Evolutionary conservation across 75 land plant genomes (phyloP).

Genomic region (Pinus albicaulis): DNA sequence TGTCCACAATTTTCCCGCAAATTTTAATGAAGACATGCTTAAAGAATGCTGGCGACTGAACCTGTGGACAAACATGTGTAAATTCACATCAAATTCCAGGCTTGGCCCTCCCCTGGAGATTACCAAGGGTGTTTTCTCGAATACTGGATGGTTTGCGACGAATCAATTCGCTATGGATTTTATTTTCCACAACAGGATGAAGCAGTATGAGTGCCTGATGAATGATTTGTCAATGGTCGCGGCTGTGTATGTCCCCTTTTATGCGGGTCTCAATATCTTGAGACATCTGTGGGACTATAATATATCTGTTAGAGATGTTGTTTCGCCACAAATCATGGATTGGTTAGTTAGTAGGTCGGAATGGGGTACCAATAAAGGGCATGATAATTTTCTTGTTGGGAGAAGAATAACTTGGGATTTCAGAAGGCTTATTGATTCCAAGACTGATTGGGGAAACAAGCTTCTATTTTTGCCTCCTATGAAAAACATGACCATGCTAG

Average conservation of each 20-base stretch:
- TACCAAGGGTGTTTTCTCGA: conserved; percentile 67
- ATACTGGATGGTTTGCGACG: conserved; percentile 88
- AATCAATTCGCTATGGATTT: conserved; percentile 95
- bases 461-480: no score
- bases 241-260: conserved; percentile 92
- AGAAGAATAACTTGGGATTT: conserved; percentile 99
- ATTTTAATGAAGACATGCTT: no score
- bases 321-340: conserved; percentile 52
- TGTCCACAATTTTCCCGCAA: no score
- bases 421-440: no score
- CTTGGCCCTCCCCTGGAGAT: conserved; percentile 82
- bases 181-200: conserved; percentile 88
- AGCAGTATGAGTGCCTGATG: conserved; percentile 88
- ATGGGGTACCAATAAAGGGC: conserved; percentile 72
- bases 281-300: conserved; percentile 86
- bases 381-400: conserved; percentile 89
- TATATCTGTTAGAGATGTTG: conserved; percentile 65
- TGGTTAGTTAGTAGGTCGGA: conserved; percentile 75
- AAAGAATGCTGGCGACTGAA: no score
- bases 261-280: conserved; percentile 88
- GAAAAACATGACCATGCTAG: no score
- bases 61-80: no score
- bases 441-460: no score
- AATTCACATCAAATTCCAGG: conserved; percentile 74
- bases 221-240: conserved; percentile 72